Conservation (phyloP, 129 eudicot genomes). For the Erigeron canadensis region DNA sequence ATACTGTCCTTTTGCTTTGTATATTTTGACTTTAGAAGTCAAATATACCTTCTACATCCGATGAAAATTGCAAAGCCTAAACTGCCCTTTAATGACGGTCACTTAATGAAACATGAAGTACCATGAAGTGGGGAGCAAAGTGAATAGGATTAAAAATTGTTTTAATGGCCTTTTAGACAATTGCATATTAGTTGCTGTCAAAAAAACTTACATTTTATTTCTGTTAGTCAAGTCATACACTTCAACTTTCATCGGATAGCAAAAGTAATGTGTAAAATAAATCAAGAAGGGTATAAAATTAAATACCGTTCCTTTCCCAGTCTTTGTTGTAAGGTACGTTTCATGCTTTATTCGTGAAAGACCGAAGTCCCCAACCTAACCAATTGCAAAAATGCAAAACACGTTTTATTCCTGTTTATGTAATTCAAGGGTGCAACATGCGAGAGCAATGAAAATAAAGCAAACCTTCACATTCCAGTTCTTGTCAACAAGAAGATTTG, state of each 20-base stretch:
- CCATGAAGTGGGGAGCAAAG: constrained; percentile 5
- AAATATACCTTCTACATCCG: not conserved
- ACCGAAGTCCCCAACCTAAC: constrained; percentile 98
- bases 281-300: constrained; percentile 17
- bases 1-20: not conserved
- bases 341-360: constrained; percentile 91
- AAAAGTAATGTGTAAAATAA: constrained; percentile 2
- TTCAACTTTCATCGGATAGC: not conserved
- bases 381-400: constrained; percentile 8
- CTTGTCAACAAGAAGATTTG: constrained; percentile 96
- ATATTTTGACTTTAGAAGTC: not conserved
- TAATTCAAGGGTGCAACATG: not conserved
- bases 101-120: not conserved
- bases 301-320: constrained; percentile 97
- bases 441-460: constrained; percentile 5
- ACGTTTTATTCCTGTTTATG: not conserved
- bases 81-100: constrained; percentile 8
- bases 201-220: too few relatives aligned
- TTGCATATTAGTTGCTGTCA: not conserved
- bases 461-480: constrained; percentile 94
- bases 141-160: not conserved
- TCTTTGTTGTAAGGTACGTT: constrained; percentile 75
- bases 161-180: not conserved
- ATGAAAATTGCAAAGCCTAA: constrained; percentile 6
- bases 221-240: too few relatives aligned